phyloP scores from a whole-genome alignment of 257 asterid species.

The Plantago ovata region DNA sequence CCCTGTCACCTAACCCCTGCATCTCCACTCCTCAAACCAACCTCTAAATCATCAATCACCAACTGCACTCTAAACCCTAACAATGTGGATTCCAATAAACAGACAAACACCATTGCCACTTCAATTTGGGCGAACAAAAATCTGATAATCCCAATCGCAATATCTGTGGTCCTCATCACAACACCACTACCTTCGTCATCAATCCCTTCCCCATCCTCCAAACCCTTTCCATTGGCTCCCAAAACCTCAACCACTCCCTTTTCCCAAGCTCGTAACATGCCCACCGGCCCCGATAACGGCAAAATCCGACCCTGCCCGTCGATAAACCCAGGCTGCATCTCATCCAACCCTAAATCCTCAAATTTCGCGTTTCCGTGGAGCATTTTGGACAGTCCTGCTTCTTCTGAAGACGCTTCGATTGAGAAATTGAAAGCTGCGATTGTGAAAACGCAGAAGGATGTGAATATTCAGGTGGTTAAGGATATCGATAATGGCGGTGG shows the following conservation, averaged over 20 bases:
- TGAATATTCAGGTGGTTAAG: slow-evolving; percentile 55
- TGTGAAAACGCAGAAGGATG: slow-evolving; percentile 74
- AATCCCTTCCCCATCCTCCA: slow-evolving; percentile 55
- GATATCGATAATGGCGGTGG: slow-evolving; percentile 77
- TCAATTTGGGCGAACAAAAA: too few relatives aligned
- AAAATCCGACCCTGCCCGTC: slow-evolving; percentile 91
- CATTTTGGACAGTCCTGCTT: slow-evolving; percentile 37
- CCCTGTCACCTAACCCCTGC: too few relatives aligned
- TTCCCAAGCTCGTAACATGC: slow-evolving; percentile 73
- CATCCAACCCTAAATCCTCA: slow-evolving; percentile 78
- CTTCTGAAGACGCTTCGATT: slow-evolving; percentile 45
- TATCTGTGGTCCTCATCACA: slow-evolving; percentile 50
- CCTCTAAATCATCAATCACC: too few relatives aligned
- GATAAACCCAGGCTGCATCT: slow-evolving; percentile 75
- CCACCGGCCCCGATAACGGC: slow-evolving; percentile 77
- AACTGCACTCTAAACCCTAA: too few relatives aligned
- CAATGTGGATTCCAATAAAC: too few relatives aligned
- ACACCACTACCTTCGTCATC: slow-evolving; percentile 66
- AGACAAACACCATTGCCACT: too few relatives aligned
- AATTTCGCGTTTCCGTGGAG: slow-evolving; percentile 78
- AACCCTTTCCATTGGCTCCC: slow-evolving; percentile 33
- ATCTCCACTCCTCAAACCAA: too few relatives aligned
- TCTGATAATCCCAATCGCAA: slow-evolving; percentile 42
- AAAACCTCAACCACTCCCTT: slow-evolving; percentile 61
- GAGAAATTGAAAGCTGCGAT: slow-evolving; percentile 72